Base-by-base conservation (phyloP, 371 early-diverging fungal species). In the Rhizopus microsporus region DNA sequence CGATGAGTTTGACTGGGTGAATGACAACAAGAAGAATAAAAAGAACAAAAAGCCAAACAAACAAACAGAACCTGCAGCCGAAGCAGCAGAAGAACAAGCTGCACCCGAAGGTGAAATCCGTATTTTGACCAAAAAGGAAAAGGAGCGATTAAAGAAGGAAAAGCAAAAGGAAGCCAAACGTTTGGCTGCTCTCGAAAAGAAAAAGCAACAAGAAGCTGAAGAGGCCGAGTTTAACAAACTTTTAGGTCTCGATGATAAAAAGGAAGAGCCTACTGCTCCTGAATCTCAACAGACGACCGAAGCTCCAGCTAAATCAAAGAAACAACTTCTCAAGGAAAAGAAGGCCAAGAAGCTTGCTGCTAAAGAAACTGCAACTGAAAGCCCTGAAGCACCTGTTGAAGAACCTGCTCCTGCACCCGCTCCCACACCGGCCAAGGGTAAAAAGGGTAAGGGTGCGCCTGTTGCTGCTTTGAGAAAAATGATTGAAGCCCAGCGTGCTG, bases 391-490 rank as follows among this genome's bases (percentile, higher is more conserved):
- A 38, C 63, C 69, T 58, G 65, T 29, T 44, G 62, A 71, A 15
- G 60, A 57, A 9, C 62, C 69, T 37, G 61, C 57, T 39, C 59
- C 72, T 34, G 63, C 52, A 30, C 62, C 69, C 16, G 53, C 57
- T 9, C 56, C 23, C 2, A 23, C 64, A 10, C 48, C 69, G 31
- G 62, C 62, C 10, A 62, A 62, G 54, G 74, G 68, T 34, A 72
- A 79, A 62, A 74, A 77, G 67, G 74, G 71, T 38, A 67, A 68
- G 33, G 73, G 71, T 47, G 79, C 68, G 43, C 66, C 63, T 30
- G 73, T 79, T 43, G 74, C 80, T 57, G 80, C 80, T 54, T 63
- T 79, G 32, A 66, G 80, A 72, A 79, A 79, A 74, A 62, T 75
- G 72, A 59, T 79, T 16, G 80, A 79, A 51, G 77, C 76, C 31